Conservation (phyloP, 2,329 filamentous ascomycete genomes). For the Trichoderma aggressivum region DNA sequence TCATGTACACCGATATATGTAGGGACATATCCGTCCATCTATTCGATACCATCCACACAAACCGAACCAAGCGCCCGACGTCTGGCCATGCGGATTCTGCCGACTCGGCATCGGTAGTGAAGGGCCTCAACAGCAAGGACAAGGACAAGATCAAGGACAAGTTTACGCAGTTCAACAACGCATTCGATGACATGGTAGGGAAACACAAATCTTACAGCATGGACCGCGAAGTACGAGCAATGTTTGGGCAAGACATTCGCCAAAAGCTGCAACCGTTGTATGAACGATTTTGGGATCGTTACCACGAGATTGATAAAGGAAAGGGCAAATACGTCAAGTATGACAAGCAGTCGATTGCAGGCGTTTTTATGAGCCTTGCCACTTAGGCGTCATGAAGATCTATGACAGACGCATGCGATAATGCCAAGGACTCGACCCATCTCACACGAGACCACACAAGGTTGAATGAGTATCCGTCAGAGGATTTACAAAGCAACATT, state of each 20-base stretch:
- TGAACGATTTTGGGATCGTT: conserved; percentile 92
- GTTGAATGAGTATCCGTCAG: not conserved
- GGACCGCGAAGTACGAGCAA: conserved; percentile 82
- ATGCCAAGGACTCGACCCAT: not conserved
- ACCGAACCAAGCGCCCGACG: conserved; percentile 66
- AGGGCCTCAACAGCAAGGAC: conserved; percentile 80
- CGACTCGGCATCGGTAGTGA: conserved; percentile 81
- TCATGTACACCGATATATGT: conserved; percentile 81
- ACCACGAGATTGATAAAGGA: conserved; percentile 96
- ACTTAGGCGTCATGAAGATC: conserved; percentile 20
- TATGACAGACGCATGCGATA: not conserved
- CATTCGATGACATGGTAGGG: conserved; percentile 83
- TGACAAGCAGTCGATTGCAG: conserved; percentile 77
- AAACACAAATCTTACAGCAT: conserved; percentile 82
- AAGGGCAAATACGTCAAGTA: conserved; percentile 98
- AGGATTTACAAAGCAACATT: not conserved
- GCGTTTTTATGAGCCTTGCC: conserved; percentile 54
- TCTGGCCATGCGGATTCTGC: conserved; percentile 77
- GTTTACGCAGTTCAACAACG: conserved; percentile 84
- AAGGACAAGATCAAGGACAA: conserved; percentile 96
- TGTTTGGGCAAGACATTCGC: conserved; percentile 80
- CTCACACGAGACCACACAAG: no score
- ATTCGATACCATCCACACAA: conserved; percentile 90
- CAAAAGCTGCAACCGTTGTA: conserved; percentile 92
- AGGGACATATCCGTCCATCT: conserved; percentile 81